Evolutionary conservation across 2,329 filamentous ascomycete genomes (phyloP).

Genomic region (Fusarium sp.): DNA sequence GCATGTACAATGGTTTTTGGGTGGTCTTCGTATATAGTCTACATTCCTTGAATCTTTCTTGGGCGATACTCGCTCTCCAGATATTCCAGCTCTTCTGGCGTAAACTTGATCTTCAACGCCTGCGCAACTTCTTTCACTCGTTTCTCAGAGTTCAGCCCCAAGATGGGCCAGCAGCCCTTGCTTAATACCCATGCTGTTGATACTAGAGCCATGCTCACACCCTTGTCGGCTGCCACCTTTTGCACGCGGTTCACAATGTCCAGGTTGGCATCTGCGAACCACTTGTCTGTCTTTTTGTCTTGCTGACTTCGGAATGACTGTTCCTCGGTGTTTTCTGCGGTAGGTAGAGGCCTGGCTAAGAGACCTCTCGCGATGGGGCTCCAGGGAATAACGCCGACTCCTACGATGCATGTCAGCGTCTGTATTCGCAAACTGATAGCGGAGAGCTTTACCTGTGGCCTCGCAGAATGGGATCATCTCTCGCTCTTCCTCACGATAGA

Average conservation of each 20-base stretch:
- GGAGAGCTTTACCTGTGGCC: slow-evolving; percentile 44
- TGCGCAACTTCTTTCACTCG: slow-evolving; percentile 75
- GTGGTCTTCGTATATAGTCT: background rate
- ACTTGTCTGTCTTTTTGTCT: slow-evolving; percentile 41
- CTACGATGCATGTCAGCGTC: background rate
- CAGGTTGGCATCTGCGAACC: slow-evolving; percentile 50
- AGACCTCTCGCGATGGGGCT: slow-evolving; percentile 54
- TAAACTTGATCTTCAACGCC: slow-evolving; percentile 63
- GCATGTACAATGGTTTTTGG: background rate
- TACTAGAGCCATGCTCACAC: slow-evolving; percentile 75
- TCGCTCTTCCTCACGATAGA: slow-evolving; percentile 73
- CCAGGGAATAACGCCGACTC: slow-evolving; percentile 56
- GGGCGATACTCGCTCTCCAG: slow-evolving; percentile 75
- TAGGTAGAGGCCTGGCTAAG: slow-evolving; percentile 49
- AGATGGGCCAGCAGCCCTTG: slow-evolving; percentile 70
- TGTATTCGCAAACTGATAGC: background rate
- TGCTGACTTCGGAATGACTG: slow-evolving; percentile 36
- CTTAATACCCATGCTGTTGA: slow-evolving; percentile 76
- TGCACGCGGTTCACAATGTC: slow-evolving; percentile 58
- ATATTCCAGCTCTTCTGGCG: slow-evolving; percentile 72
- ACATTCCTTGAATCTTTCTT: slow-evolving; percentile 60
- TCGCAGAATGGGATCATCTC: slow-evolving; percentile 59
- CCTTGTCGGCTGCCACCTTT: slow-evolving; percentile 71
- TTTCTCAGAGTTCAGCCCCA: slow-evolving; percentile 72
- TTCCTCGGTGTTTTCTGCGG: slow-evolving; percentile 20